These are phyloP conservation scores for Hawksworthiomyces lignivorus DNA, from an alignment of 2,329 filamentous ascomycete genomes.

Conservation along the genomic window DNA sequence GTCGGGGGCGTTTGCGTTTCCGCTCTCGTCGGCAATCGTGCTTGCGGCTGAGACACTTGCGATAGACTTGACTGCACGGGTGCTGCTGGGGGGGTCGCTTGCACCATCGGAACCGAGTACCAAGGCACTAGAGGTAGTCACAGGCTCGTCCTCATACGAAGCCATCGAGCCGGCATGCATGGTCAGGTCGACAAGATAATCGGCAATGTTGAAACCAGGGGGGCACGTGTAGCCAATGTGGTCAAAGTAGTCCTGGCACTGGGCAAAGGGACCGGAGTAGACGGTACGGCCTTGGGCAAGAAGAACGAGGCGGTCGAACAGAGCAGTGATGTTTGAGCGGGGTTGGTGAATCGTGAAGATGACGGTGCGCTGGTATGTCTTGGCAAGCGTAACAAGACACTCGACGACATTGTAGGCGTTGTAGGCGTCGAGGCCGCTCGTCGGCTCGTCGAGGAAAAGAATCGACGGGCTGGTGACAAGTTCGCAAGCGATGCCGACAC, in stretches of 20 bases:
- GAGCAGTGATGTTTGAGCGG: slow-evolving; percentile 92
- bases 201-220: slow-evolving; percentile 95
- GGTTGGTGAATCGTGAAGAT: slow-evolving; percentile 98
- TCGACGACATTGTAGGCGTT: slow-evolving; percentile 98
- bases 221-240: slow-evolving; percentile 87
- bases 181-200: slow-evolving; percentile 93
- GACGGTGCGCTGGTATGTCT: slow-evolving; percentile 93
- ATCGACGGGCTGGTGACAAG: slow-evolving; percentile 96
- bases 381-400: slow-evolving; percentile 87
- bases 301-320: slow-evolving; percentile 91
- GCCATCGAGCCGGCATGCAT: slow-evolving; percentile 77
- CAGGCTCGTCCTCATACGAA: slow-evolving; percentile 49
- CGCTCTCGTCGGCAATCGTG: slow-evolving; percentile 56
- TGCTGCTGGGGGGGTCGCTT: slow-evolving; percentile 75
- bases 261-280: slow-evolving; percentile 83
- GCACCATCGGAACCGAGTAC: slow-evolving; percentile 49
- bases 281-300: slow-evolving; percentile 84
- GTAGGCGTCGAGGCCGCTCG: slow-evolving; percentile 89
- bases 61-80: slow-evolving; percentile 81
- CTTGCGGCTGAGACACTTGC: slow-evolving; percentile 74
- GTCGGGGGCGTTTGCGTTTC: slow-evolving; percentile 33
- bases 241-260: slow-evolving; percentile 90
- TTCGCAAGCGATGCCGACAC: slow-evolving; percentile 95
- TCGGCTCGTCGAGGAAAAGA: slow-evolving; percentile 93
- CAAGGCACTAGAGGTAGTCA: no score